A percentile compares a stretch with the other conserved stretches of the same genome.
Evolutionary conservation across 306 rosid species (phyloP).

Genomic region (Cajanus cajan): DNA sequence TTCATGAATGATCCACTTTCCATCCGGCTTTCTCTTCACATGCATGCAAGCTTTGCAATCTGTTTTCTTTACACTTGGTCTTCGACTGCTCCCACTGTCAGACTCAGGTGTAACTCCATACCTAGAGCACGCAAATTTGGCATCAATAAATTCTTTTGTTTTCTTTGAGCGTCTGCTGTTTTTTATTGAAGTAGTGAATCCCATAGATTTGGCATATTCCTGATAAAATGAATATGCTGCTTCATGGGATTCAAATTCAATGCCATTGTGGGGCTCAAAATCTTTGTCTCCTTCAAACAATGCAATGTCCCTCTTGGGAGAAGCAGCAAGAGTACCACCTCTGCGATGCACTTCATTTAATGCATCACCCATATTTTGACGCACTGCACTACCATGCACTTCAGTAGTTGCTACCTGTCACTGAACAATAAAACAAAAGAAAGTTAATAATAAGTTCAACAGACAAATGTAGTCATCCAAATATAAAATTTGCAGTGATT

Average conservation of each 20-base stretch:
- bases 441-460: background rate
- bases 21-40: conserved; percentile 84
- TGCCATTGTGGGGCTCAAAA: conserved; percentile 76
- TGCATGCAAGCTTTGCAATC: conserved; percentile 99
- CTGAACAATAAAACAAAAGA: conserved; percentile 25
- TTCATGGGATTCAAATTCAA: conserved; percentile 84
- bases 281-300: conserved; percentile 71
- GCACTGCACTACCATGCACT: conserved; percentile 34
- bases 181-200: conserved; percentile 89
- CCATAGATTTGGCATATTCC: conserved; percentile 96
- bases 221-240: conserved; percentile 82
- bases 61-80: conserved; percentile 90
- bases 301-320: conserved; percentile 53
- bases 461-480: conserved; percentile 16
- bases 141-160: conserved; percentile 90
- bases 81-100: conserved; percentile 77
- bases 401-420: conserved; percentile 28
- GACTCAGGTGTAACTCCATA: conserved; percentile 92
- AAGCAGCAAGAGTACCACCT: conserved; percentile 40
- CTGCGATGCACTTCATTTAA: conserved; percentile 53
- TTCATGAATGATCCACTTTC: conserved; percentile 90
- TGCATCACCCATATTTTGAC: conserved; percentile 51
- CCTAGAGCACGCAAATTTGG: conserved; percentile 92
- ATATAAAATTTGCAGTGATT: background rate
- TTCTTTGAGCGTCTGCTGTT: conserved; percentile 97